Evolutionary conservation across 768 basidiomycete genomes (phyloP), one percentile per base, ranked within the genome.

Genomic region (Tylopilus felleus): DNA sequence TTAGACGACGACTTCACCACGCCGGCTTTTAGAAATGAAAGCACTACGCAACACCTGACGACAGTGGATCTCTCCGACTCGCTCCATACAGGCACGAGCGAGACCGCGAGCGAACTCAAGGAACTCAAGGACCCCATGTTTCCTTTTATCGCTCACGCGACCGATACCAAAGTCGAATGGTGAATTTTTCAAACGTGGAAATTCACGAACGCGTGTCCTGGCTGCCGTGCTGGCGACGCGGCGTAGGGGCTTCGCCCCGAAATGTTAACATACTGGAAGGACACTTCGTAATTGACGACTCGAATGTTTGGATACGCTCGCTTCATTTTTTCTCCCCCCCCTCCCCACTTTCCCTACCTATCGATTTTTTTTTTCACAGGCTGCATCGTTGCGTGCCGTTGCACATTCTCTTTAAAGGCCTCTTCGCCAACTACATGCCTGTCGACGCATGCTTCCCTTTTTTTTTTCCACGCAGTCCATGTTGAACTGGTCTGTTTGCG

Each of bases 1-100:
- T 5, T n/a, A 1, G 40, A 28, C 0, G 45, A 57, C 8, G 59
- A 60, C 17, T 61, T 61, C 7, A 60, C 59, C 12, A 53, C 49
- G 1, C 59, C 51, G 9, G 1, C 29, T 2, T n/a, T 19, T 12
- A 21, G 25, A 23, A 28, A 19, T 9, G 28, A 12, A 19, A 45
- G n/a, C n/a, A n/a, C 28, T n/a, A 27, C 29, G 1, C 36, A 9
- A 4, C 14, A 10, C 21, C 28, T 57, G 3, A 60, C 60, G 17
- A 47, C 46, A 9, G 59, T 61, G 31, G 51, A 60, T 12, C 19
- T 60, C 36, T 36, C 35, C 35, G 44, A 12, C 8, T 44, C 25
- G 43, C 8, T 39, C 38, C 3, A 21, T 7, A 10, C 38, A 5
- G 19, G n/a, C 19, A 21, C 10, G n/a, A 8, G n/a, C 19, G n/a